Evolutionary conservation across 176 grass and related monocot species (phyloP), one percentile per base, ranked within the genome.

Genomic region (Hordeum marinum): DNA sequence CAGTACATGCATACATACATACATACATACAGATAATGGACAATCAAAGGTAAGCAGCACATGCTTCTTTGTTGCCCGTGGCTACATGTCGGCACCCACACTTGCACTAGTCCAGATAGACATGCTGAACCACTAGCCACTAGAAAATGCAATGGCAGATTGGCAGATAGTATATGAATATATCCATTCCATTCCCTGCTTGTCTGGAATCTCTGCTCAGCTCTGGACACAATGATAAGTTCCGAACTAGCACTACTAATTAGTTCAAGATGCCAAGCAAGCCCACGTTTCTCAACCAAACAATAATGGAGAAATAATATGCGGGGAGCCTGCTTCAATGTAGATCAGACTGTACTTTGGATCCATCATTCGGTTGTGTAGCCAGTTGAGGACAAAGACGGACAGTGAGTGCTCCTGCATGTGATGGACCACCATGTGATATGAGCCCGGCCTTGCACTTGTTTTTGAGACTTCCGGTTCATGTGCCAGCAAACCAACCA

Each of bases 361-460:
- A 81, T 67, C 41, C 45, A 25, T 8, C 35, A 35, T 70, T 67
- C 78, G 63, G 4, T 8, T 82, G 21, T 82, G 80, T 20, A 40
- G 46, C 15, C 65, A 8, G 50, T 41, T 41, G 31, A 4, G 48
- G 31, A 81, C 8, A 61, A 60, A 34, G 18, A 46, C 21, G 35
- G 7, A 8, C 52, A 21, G 18, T 21, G 50, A 55, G 52, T 55
- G 52, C 52, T 21, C 7, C 7, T 46, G 27, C 18, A 69, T 5
- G n/a, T n/a, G n/a, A n/a, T n/a, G n/a, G 43, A 23, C 79, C 63
- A 81, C 79, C 64, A 81, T 58, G 46, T 70, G 64, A 58, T 82
- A 32, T 82, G 61, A 66, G 8, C 32, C 66, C 34, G 23, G 3
- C 20, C 66, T 40, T 41, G 9, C 14, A 20, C 9, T 27, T 71